These are phyloP conservation scores for Punctularia strigosozonata DNA, from an alignment of 768 basidiomycete genomes.

Conservation along the genomic window DNA sequence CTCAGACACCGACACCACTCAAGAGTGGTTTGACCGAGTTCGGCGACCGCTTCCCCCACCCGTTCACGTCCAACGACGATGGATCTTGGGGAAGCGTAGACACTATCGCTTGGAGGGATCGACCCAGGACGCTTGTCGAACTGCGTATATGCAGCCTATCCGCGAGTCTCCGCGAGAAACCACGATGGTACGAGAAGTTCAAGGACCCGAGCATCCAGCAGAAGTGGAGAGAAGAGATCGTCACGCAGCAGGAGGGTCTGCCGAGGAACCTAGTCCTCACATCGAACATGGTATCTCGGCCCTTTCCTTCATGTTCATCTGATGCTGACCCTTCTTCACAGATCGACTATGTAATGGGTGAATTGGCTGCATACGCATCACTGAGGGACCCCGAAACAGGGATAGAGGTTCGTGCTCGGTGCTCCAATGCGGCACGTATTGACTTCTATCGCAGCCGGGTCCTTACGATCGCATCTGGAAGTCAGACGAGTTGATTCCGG, in stretches of 20 bases:
- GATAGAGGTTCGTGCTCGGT: neutral
- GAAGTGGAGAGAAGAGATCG: neutral
- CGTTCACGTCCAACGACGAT: neutral
- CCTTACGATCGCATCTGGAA: neutral
- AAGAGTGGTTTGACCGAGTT: too few species aligned
- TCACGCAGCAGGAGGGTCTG: neutral
- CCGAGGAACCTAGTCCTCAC: neutral
- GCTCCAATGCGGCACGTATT: too few species aligned
- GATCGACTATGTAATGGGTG: too few species aligned
- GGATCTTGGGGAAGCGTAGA: too few species aligned
- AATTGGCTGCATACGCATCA: neutral
- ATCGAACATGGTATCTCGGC: too few species aligned
- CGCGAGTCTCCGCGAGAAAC: neutral
- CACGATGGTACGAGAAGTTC: neutral
- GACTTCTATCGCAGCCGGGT: too few species aligned
- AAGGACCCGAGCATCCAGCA: neutral
- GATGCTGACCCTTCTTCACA: too few species aligned
- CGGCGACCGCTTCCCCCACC: neutral
- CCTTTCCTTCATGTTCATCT: too few species aligned
- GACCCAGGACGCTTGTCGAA: neutral
- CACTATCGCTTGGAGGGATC: too few species aligned
- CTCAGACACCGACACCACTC: too few species aligned
- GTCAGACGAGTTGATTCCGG: neutral
- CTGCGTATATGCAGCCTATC: neutral
- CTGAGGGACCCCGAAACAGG: neutral